phyloP scores from a whole-genome alignment of 139 green algal genomes.

The Coccomyxa sp. region DNA sequence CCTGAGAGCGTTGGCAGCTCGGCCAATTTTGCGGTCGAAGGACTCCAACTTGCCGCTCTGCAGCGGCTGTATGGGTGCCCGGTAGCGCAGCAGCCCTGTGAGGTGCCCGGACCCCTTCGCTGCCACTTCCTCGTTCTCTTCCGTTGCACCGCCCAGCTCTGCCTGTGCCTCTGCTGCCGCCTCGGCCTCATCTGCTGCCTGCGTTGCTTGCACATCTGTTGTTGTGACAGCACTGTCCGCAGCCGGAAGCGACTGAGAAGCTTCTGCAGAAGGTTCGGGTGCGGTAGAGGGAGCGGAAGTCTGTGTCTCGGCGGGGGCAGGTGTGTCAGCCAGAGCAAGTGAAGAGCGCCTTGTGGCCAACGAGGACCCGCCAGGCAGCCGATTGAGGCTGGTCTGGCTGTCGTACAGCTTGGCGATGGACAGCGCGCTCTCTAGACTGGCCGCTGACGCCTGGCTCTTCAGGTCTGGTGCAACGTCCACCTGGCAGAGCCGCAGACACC shows the following conservation, averaged over 20 bases:
- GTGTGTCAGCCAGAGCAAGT: too few relatives aligned
- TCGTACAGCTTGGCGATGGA: background rate
- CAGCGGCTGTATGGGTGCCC: background rate
- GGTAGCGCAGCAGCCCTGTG: background rate
- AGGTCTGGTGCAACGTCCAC: background rate
- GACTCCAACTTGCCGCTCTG: constrained; percentile 28
- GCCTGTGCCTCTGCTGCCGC: background rate
- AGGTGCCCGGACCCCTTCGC: background rate
- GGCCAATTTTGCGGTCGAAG: constrained; percentile 28
- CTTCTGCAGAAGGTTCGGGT: too few relatives aligned
- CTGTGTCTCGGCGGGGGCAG: too few relatives aligned
- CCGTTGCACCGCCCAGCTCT: background rate
- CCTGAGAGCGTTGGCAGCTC: constrained; percentile 12
- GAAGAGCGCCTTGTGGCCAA: too few relatives aligned
- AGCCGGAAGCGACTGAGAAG: too few relatives aligned
- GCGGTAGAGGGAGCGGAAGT: too few relatives aligned
- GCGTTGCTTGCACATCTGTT: background rate
- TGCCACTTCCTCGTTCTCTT: background rate
- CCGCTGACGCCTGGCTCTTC: background rate
- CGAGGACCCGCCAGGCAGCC: background rate
- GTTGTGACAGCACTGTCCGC: background rate
- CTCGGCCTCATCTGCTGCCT: background rate
- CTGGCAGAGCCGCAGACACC: too few relatives aligned
- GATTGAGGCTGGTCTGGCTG: too few relatives aligned
- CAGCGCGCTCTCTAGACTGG: background rate